Evolutionary conservation across 225 moss, liverwort and hornwort species (phyloP), one percentile per base, ranked within the genome.

Genomic region (Asterella californica): DNA sequence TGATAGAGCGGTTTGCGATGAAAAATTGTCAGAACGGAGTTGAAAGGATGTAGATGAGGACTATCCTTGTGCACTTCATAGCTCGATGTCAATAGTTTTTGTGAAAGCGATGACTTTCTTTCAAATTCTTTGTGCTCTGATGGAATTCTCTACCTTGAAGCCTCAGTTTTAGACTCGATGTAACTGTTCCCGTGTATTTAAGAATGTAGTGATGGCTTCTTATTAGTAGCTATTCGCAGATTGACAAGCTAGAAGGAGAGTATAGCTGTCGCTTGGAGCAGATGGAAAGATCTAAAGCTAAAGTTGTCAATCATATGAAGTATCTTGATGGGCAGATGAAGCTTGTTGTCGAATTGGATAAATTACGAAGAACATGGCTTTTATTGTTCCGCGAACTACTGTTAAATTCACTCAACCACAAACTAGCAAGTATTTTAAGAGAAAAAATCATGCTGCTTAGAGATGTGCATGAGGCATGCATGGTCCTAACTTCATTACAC

Each of bases 281-380:
- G 66, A 86, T 86, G 82, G 82, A 82, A 61, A 86, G 72, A 37
- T 66, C 69, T 29, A 82, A 83, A 73, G 54, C 34, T 15, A 78
- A 37, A 47, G 79, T 72, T 0, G 79, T 80, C 55, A 68, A 83
- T 36, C 82, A 77, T 38, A 71, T 86, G 62, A 86, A 80, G 74
- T 80, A 77, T 49, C 75, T 83, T 25, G 85, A 83, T 9, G 85
- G 52, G 42, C 82, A 80, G 70, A 72, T 86, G 80, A 86, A 82
- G 60, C 22, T 83, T 48, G 66, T 83, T 29, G 72, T 77, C 30
- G 79, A 74, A 50, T 72, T 66, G 42, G 77, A 83, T 34, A 55
- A 83, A 70, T 76, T 78, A 77, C 25, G 85, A 86, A 48, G 85
- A 86, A 73, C 85, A 86, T 82, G 85, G 81, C 29, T 50, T 47